Conservation (phyloP, 2,329 filamentous ascomycete species). For the Cladophialophora immunda region DNA sequence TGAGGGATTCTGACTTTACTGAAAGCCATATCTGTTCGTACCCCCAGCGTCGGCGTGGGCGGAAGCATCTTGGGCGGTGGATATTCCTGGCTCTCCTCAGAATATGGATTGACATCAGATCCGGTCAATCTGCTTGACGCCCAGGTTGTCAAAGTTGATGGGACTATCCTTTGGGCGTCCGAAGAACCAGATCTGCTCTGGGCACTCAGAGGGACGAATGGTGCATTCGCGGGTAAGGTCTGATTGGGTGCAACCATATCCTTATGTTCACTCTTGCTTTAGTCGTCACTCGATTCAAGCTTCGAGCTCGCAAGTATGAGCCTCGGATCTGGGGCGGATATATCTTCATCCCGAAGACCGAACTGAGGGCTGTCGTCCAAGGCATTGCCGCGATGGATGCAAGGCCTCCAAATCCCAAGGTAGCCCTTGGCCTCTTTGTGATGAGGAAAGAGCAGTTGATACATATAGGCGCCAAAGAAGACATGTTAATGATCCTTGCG, state of each 20-base stretch:
- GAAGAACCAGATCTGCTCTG: conserved; percentile 21
- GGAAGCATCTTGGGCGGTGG: conserved; percentile 18
- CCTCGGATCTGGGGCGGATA: conserved; percentile 11
- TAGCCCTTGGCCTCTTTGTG: conserved; percentile 15
- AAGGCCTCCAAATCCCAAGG: conserved; percentile 17
- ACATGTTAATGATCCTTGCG: conserved; percentile 18
- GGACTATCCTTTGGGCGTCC: conserved; percentile 14
- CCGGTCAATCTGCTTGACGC: conserved; percentile 17
- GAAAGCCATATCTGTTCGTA: conserved; percentile 11
- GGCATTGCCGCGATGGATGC: conserved; percentile 19
- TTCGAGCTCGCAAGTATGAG: conserved; percentile 14
- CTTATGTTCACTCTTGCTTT: neutral
- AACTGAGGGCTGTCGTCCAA: conserved; percentile 13
- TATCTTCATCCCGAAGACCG: conserved; percentile 15
- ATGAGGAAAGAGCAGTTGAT: conserved; percentile 15
- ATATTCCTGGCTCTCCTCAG: conserved; percentile 18
- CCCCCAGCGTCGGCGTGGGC: conserved; percentile 12
- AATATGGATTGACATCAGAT: conserved; percentile 19
- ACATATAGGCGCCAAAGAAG: conserved; percentile 2
- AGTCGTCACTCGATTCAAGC: conserved; percentile 18
- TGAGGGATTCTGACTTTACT: neutral
- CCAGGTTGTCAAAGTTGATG: conserved; percentile 19
- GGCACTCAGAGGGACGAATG: conserved; percentile 8
- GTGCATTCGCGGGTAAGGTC: conserved; percentile 9
- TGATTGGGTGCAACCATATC: neutral